phyloP scores from a whole-genome alignment of 306 rosid species.

The Medicago arabica region DNA sequence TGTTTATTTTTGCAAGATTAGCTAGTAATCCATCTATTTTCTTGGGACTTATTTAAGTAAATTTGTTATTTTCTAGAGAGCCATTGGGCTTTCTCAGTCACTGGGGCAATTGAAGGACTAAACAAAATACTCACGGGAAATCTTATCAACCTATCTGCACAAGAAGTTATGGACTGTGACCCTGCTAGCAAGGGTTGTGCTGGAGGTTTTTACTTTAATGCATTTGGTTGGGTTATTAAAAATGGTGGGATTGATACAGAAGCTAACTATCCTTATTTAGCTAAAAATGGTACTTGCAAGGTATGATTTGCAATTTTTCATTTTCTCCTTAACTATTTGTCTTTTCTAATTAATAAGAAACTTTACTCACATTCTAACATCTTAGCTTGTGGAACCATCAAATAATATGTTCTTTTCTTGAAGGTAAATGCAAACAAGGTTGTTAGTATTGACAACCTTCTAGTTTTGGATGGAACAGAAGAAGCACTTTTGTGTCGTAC shows the following conservation, averaged over 20 bases:
- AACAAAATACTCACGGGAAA: conserved; percentile 62
- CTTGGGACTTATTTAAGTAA: neutral
- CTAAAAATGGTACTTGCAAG: conserved; percentile 58
- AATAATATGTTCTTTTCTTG: neutral
- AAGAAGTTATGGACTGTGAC: conserved; percentile 77
- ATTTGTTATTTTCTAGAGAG: conserved; percentile 51
- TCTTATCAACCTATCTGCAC: conserved; percentile 66
- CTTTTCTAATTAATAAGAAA: too few species aligned
- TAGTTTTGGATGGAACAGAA: conserved; percentile 56
- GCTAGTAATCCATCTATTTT: too few species aligned
- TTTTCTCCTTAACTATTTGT: too few species aligned
- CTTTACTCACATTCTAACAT: neutral
- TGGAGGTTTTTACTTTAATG: conserved; percentile 72
- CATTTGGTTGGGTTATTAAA: conserved; percentile 67
- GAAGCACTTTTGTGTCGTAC: conserved; percentile 48
- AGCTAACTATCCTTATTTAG: conserved; percentile 61
- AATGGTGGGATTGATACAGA: conserved; percentile 76
- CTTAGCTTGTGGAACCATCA: neutral
- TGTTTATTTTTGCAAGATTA: too few species aligned
- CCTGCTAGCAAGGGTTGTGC: conserved; percentile 60
- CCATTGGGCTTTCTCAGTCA: conserved; percentile 72
- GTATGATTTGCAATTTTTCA: neutral
- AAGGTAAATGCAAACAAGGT: conserved; percentile 55
- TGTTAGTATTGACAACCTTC: conserved; percentile 58
- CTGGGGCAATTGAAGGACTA: conserved; percentile 76